Conservation (phyloP, 495 filamentous ascomycete species). For the Apiosordaria backusii region DNA sequence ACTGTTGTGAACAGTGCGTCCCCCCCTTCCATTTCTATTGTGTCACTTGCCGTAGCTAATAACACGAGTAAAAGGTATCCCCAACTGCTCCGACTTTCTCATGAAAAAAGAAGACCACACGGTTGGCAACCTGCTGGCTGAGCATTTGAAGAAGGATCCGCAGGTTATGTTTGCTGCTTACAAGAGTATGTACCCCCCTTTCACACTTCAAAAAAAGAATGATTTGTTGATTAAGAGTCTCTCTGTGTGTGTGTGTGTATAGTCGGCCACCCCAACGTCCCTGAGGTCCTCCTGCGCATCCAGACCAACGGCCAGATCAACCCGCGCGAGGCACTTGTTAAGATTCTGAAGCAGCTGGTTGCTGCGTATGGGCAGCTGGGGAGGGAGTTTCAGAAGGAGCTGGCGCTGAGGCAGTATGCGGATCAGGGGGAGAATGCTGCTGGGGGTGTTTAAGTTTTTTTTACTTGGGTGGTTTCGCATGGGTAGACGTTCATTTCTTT, state of each 20-base stretch:
- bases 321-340: constrained; percentile 80
- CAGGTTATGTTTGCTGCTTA: constrained; percentile 86
- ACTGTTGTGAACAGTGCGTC: constrained; percentile 77
- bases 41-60: too few relatives aligned
- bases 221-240: background rate
- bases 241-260: background rate
- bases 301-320: constrained; percentile 87
- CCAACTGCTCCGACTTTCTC: constrained; percentile 82
- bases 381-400: constrained; percentile 92
- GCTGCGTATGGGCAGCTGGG: constrained; percentile 69
- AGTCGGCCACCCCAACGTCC: constrained; percentile 83
- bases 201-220: background rate
- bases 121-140: constrained; percentile 80
- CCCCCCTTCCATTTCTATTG: background rate
- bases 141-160: constrained; percentile 70
- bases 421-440: constrained; percentile 48
- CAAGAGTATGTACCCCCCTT: constrained; percentile 54
- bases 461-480: background rate
- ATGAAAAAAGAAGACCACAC: constrained; percentile 98
- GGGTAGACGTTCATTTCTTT: background rate
- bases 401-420: constrained; percentile 86
- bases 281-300: constrained; percentile 80
- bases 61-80: constrained; percentile 52
- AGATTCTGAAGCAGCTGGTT: constrained; percentile 73
- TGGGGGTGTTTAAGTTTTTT: background rate